A percentile compares a stretch with the other conserved stretches of the same genome.
phyloP scores from a whole-genome alignment of 2,329 filamentous ascomycete species.

The Penicillium paneum region DNA sequence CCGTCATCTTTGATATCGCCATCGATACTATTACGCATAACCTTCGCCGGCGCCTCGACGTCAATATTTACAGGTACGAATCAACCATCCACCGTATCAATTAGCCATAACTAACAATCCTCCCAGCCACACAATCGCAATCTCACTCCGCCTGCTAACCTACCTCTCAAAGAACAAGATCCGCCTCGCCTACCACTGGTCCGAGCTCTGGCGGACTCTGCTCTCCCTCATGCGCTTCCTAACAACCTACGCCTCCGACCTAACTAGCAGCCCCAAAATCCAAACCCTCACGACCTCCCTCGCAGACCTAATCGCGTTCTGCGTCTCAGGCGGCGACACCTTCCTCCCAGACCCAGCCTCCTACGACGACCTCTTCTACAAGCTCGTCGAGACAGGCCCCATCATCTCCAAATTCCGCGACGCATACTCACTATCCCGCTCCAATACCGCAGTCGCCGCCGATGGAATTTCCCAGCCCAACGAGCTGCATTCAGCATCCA shows the following conservation, averaged over 20 bases:
- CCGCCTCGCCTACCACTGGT: constrained; percentile 87
- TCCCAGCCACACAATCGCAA: constrained; percentile 66
- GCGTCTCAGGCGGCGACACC: constrained; percentile 79
- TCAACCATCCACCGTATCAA: neutral
- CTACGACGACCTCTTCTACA: constrained; percentile 98
- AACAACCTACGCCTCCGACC: constrained; percentile 76
- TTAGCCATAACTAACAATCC: constrained; percentile 3
- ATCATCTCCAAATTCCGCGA: constrained; percentile 77
- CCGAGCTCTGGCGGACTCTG: constrained; percentile 86
- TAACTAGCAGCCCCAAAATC: constrained; percentile 67
- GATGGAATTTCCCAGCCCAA: constrained; percentile 18
- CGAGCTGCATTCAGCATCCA: constrained; percentile 58
- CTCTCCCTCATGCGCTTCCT: constrained; percentile 87
- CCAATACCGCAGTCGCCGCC: constrained; percentile 42
- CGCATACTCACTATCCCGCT: constrained; percentile 46
- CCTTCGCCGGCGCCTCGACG: constrained; percentile 76
- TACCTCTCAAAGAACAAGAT: constrained; percentile 79
- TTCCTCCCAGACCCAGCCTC: constrained; percentile 83
- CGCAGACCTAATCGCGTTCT: constrained; percentile 77
- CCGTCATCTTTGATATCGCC: constrained; percentile 78
- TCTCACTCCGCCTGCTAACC: constrained; percentile 77
- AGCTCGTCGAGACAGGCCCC: constrained; percentile 88
- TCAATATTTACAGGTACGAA: constrained; percentile 70
- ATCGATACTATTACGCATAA: constrained; percentile 94
- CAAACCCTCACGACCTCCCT: constrained; percentile 71